phyloP scores from a whole-genome alignment of 148 eudicot species.

The Cornus florida region DNA sequence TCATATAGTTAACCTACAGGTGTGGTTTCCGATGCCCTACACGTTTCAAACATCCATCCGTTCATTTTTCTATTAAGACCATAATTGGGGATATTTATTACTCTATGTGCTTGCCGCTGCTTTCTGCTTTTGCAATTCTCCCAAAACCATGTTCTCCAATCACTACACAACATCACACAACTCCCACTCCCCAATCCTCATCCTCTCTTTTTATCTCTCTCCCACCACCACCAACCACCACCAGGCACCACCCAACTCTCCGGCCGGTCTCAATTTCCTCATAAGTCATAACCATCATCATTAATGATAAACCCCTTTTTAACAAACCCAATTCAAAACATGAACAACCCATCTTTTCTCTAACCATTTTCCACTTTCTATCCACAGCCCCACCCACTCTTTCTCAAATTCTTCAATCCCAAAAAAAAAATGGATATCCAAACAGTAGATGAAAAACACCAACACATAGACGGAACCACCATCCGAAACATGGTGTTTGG shows the following conservation, averaged over 20 bases:
- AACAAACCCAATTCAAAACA: too few species aligned
- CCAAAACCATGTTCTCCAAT: conserved; percentile 21
- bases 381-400: neutral
- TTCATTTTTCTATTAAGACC: neutral
- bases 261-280: neutral
- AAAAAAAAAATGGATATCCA: conserved; percentile 5
- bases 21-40: neutral
- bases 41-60: neutral
- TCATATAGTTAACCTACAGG: neutral
- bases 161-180: conserved; percentile 7
- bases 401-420: neutral
- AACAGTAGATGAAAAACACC: neutral
- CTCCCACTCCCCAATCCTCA: neutral
- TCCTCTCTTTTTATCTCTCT: neutral
- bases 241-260: neutral
- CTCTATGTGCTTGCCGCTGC: neutral
- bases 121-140: neutral
- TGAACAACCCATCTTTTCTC: neutral
- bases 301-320: too few species aligned
- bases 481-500: conserved; percentile 38
- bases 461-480: neutral
- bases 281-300: neutral
- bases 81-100: neutral
- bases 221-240: neutral
- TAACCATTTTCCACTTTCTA: neutral